phyloP scores from a whole-genome alignment of 345 rosid genomes.

The Passiflora organensis region DNA sequence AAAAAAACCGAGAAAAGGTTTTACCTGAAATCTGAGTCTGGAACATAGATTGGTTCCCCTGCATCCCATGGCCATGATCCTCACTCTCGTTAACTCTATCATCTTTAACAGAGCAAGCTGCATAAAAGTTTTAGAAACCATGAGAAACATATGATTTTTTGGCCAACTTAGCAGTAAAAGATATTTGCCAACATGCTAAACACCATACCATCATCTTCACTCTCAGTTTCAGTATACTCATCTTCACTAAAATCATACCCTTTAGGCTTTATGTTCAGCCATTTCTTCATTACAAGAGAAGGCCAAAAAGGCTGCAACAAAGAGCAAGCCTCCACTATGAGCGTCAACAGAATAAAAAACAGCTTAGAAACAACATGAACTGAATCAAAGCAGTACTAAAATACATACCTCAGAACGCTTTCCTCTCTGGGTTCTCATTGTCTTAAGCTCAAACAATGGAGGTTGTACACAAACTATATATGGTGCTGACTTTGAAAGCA shows the following conservation, averaged over 20 bases:
- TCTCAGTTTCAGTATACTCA: conserved; percentile 84
- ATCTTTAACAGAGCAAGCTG: conserved; percentile 56
- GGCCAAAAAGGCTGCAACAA: conserved; percentile 78
- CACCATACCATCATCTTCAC: conserved; percentile 81
- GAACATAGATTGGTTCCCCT: conserved; percentile 28
- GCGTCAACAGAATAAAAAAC: conserved; percentile 5
- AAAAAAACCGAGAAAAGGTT: conserved; percentile 5
- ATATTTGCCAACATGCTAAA: background rate
- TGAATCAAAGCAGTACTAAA: conserved; percentile 10
- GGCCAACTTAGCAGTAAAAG: background rate
- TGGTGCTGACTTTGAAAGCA: conserved; percentile 6
- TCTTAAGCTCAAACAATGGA: conserved; percentile 11
- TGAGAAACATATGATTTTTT: conserved; percentile 8
- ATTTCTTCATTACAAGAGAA: conserved; percentile 91
- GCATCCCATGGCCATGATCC: conserved; percentile 18
- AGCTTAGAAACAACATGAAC: background rate
- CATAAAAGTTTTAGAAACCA: conserved; percentile 12
- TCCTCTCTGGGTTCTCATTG: conserved; percentile 57
- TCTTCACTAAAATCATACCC: conserved; percentile 87
- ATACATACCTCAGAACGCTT: conserved; percentile 66
- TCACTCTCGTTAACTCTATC: conserved; percentile 20
- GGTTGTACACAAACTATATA: background rate
- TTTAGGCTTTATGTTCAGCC: conserved; percentile 88
- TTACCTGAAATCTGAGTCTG: conserved; percentile 53
- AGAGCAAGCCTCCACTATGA: conserved; percentile 12